Percentiles rank a stretch among this genome's conserved stretches.
phyloP scores from a whole-genome alignment of 768 basidiomycete genomes.

The Lactarius akahatsu region DNA sequence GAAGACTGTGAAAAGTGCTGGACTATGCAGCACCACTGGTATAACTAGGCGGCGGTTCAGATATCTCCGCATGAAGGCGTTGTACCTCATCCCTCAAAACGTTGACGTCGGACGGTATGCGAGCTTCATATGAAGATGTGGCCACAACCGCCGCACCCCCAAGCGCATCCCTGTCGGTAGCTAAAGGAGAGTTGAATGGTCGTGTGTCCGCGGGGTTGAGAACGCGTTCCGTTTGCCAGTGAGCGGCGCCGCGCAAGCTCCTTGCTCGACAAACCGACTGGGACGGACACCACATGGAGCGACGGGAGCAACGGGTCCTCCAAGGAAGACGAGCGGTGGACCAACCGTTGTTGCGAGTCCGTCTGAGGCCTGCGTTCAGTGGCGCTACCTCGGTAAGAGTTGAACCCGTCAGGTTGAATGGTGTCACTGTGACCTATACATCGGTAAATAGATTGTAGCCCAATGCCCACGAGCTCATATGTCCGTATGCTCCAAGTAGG shows the following conservation, averaged over 20 bases:
- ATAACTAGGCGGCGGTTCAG: slow-evolving; percentile 34
- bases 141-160: not conserved
- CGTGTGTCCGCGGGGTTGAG: not conserved
- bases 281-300: not conserved
- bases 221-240: not conserved
- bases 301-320: not conserved
- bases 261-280: slow-evolving; percentile 13
- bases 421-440: slow-evolving; percentile 32
- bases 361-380: not conserved
- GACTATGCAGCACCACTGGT: no score
- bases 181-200: not conserved
- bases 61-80: slow-evolving; percentile 29
- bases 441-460: slow-evolving; percentile 65
- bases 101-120: slow-evolving; percentile 32
- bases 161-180: not conserved
- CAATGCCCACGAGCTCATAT: slow-evolving; percentile 49
- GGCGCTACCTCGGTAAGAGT: not conserved
- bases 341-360: not conserved
- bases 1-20: no score
- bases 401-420: not conserved
- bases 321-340: not conserved
- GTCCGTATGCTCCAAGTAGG: slow-evolving; percentile 10
- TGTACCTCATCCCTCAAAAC: slow-evolving; percentile 33
- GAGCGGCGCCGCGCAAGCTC: slow-evolving; percentile 16
- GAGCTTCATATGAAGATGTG: not conserved